phyloP scores from a whole-genome alignment of 2,329 filamentous ascomycete genomes.

The Zalaria sp. region DNA sequence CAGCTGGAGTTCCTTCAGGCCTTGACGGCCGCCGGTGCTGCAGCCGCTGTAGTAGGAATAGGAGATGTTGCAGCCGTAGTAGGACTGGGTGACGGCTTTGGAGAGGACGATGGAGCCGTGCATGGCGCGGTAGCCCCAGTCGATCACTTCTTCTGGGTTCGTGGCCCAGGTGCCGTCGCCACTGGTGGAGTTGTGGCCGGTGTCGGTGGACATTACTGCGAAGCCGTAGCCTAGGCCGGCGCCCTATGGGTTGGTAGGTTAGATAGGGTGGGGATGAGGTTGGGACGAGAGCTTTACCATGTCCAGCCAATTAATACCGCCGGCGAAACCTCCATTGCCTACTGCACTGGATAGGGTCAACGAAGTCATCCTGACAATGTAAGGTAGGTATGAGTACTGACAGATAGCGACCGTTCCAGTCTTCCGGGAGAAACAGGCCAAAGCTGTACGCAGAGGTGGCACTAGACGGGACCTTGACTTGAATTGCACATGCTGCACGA shows the following conservation, averaged over 20 bases:
- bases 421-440: conserved; percentile 15
- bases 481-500: conserved; percentile 13
- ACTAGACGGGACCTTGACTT: conserved; percentile 15
- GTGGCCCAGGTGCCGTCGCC: conserved; percentile 24
- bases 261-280: too few relatives aligned
- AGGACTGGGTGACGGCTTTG: conserved; percentile 33
- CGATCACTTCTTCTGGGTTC: conserved; percentile 21
- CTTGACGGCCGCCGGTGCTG: conserved; percentile 46
- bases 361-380: background rate
- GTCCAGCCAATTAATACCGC: conserved; percentile 34
- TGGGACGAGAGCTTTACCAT: conserved; percentile 23
- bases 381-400: background rate
- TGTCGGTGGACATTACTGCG: conserved; percentile 30
- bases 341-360: conserved; percentile 13
- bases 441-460: conserved; percentile 13
- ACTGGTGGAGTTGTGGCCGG: conserved; percentile 26
- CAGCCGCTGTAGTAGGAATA: conserved; percentile 45
- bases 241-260: background rate
- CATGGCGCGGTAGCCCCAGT: conserved; percentile 26
- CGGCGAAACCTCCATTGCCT: conserved; percentile 33
- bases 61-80: conserved; percentile 29
- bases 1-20: conserved; percentile 37
- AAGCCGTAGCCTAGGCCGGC: conserved; percentile 24
- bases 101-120: conserved; percentile 36
- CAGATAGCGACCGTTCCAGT: conserved; percentile 19